Base-by-base conservation (phyloP, 805 yeast species). In the Saccharomycopsis microspora region DNA sequence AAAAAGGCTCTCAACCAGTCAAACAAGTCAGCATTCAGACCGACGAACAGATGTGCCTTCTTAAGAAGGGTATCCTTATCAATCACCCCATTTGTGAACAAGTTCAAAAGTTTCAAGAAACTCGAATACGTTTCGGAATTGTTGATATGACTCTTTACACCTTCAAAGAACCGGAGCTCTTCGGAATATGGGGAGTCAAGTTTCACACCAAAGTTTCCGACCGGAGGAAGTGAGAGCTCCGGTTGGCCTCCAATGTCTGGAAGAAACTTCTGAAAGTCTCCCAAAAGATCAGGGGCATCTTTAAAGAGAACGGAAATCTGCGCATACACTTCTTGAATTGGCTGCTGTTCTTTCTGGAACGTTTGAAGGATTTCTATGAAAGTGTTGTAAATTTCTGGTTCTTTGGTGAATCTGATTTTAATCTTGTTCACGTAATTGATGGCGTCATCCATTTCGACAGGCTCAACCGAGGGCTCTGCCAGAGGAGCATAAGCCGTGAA, bases 361-460 rank as follows among this genome's bases (percentile, higher is more conserved):
- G 97, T 90, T 64, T 93, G 98, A 57, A 93, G 69, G 49, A 90
- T 93, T 63, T 93, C 98, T 64, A 94, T 70, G 57, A 93, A 93
- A 57, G 82, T 88, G 66, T 93, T 93, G 70, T 93, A 93, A 49
- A 89, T 87, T 58, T 90, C 97, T 0, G 98, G 98, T 63, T 89
- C 95, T 58, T 80, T 76, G 27, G 95, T 84, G 63, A 88, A 93
- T 53, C 97, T 76, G 48, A 88, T 89, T 63, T 94, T 94, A 61
- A 93, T 93, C 66, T 89, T 88, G 69, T 93, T 93, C 51, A 93
- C 99, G 59, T 93, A 93, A 56, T 82, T 83, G 54, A 93, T 93
- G 19, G 98, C 98, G 63, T 93, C 97, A 62, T 90, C 89, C 70
- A 93, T 90, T 66, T 93, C 97, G 11, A 88, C 90, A 54, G 48